phyloP scores from a whole-genome alignment of 768 basidiomycete genomes.

The Tricholoma matsutake region DNA sequence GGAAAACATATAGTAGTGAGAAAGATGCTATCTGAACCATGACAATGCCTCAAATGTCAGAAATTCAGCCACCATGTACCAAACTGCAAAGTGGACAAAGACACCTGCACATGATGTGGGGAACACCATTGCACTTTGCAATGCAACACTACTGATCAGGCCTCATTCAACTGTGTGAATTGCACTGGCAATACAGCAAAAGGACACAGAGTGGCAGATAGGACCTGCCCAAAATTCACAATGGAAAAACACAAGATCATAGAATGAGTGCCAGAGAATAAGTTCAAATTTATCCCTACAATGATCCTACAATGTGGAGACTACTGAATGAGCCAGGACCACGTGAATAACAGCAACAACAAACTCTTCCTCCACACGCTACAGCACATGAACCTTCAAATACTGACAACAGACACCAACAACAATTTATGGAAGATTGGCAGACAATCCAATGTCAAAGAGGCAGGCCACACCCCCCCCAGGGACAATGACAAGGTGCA shows the following conservation, averaged over 20 bases:
- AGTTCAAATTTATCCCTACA: constrained; percentile 15
- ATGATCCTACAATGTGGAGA: too few species aligned
- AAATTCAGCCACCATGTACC: constrained; percentile 11
- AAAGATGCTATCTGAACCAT: constrained; percentile 19
- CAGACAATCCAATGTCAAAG: not conserved
- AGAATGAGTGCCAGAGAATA: constrained; percentile 10
- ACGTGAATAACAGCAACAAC: not conserved
- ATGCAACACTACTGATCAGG: constrained; percentile 12
- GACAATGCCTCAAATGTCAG: too few species aligned
- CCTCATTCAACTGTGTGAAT: constrained; percentile 19
- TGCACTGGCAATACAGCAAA: constrained; percentile 13
- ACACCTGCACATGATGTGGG: constrained; percentile 14
- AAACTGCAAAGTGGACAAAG: constrained; percentile 6
- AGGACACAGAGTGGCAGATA: too few species aligned
- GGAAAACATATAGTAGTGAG: constrained; percentile 11
- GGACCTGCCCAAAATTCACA: constrained; percentile 16
- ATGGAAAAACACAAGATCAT: constrained; percentile 7
- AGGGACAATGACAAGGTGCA: not conserved
- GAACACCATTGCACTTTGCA: constrained; percentile 15
- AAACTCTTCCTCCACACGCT: not conserved
- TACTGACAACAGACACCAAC: not conserved
- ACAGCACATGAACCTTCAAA: not conserved
- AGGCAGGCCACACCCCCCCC: not conserved
- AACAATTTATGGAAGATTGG: not conserved
- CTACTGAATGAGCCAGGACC: not conserved